Percentiles rank a stretch among this genome's conserved stretches.
phyloP scores from a whole-genome alignment of 1,139 yeast genomes.

The Yamadazyma diospyri region DNA sequence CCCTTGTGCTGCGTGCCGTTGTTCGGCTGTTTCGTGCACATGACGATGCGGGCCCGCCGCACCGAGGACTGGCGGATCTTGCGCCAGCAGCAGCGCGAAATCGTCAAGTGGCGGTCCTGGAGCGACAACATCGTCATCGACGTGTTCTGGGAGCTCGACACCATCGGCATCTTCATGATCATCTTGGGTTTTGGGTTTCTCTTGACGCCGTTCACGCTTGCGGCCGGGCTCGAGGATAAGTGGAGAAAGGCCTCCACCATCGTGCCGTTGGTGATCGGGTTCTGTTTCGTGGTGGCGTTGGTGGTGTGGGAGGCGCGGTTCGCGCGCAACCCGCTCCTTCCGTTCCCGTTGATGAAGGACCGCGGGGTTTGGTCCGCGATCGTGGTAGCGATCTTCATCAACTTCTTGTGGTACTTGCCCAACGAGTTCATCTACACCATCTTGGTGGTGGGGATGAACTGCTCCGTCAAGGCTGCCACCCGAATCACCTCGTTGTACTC shows the following conservation, averaged over 20 bases:
- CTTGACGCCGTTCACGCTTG: constrained; percentile 50
- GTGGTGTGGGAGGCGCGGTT: constrained; percentile 50
- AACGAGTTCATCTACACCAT: constrained; percentile 66
- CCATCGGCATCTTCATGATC: constrained; percentile 49
- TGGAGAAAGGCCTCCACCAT: constrained; percentile 55
- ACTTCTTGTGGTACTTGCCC: constrained; percentile 65
- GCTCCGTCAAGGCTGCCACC: constrained; percentile 57
- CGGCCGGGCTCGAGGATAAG: constrained; percentile 51
- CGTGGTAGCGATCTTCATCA: constrained; percentile 48
- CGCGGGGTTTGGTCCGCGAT: constrained; percentile 59
- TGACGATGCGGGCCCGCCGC: constrained; percentile 51
- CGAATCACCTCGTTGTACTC: constrained; percentile 62
- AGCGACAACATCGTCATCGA: constrained; percentile 18
- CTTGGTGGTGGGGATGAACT: constrained; percentile 58
- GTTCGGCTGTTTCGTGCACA: constrained; percentile 49
- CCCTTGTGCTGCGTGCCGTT: constrained; percentile 64
- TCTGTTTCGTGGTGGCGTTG: constrained; percentile 52
- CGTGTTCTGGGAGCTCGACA: constrained; percentile 50
- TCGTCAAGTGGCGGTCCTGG: constrained; percentile 17
- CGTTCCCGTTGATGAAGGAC: constrained; percentile 54
- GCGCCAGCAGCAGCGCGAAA: constrained; percentile 20
- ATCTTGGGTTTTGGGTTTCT: constrained; percentile 53
- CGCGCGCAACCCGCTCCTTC: constrained; percentile 57
- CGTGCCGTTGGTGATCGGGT: constrained; percentile 65
- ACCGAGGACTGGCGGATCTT: constrained; percentile 41